A percentile compares a stretch with the other conserved stretches of the same genome.
Conservation (phyloP, 140 eudicot genomes). For the Erigeron philadelphicus region DNA sequence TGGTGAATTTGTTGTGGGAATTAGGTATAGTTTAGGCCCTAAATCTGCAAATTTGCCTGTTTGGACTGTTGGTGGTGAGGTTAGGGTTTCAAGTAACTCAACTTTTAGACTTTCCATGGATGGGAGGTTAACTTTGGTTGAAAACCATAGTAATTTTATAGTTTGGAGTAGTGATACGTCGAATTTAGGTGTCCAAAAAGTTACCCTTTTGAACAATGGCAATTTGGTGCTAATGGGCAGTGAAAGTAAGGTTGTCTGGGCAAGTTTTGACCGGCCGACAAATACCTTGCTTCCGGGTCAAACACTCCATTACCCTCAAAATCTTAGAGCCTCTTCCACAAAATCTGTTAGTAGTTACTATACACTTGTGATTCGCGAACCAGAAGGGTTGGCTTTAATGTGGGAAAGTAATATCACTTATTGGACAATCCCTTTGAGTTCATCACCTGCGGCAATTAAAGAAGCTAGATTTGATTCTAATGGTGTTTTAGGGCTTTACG, state of each 20-base stretch:
- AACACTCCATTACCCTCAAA: slow-evolving; percentile 48
- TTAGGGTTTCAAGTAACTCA: slow-evolving; percentile 54
- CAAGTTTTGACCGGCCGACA: slow-evolving; percentile 67
- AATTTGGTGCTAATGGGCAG: slow-evolving; percentile 50
- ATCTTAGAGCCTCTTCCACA: slow-evolving; percentile 52
- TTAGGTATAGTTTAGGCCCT: slow-evolving; percentile 51
- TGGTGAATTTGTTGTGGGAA: slow-evolving; percentile 51
- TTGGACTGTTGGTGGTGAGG: slow-evolving; percentile 72
- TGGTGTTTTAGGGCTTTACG: slow-evolving; percentile 54
- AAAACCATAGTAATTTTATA: slow-evolving; percentile 38
- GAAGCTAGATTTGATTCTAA: slow-evolving; percentile 54
- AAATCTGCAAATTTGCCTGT: slow-evolving; percentile 49
- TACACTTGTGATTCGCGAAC: slow-evolving; percentile 36
- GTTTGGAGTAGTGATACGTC: slow-evolving; percentile 78
- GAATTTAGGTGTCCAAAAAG: slow-evolving; percentile 52
- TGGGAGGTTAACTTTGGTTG: slow-evolving; percentile 51
- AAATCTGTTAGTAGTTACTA: slow-evolving; percentile 56
- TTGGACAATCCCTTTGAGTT: slow-evolving; percentile 46
- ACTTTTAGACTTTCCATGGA: slow-evolving; percentile 52
- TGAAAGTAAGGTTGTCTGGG: slow-evolving; percentile 44
- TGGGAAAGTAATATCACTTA: slow-evolving; percentile 77
- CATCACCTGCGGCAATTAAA: slow-evolving; percentile 30
- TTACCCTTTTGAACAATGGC: slow-evolving; percentile 54
- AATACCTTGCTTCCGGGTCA: slow-evolving; percentile 59
- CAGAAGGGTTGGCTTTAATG: slow-evolving; percentile 47